These are phyloP conservation scores for Eremochloa ophiuroides DNA, from an alignment of 176 grass and related monocot species.

Conservation along the genomic window DNA sequence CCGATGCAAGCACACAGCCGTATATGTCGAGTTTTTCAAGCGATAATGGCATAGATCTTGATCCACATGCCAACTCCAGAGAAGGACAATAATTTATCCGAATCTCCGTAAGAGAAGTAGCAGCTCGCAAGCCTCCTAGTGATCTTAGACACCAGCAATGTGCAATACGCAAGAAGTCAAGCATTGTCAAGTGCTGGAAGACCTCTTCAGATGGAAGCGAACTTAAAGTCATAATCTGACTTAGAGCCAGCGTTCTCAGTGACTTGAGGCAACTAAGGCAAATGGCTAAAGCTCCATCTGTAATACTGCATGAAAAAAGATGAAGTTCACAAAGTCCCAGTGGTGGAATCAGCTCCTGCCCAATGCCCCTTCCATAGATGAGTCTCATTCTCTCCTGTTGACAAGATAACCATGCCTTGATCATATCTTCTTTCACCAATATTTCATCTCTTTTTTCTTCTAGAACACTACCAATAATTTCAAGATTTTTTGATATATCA, in stretches of 20 bases:
- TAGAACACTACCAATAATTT: too few relatives aligned
- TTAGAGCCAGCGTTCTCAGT: accelerated
- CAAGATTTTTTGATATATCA: not conserved
- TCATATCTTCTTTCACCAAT: not conserved
- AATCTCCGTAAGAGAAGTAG: not conserved
- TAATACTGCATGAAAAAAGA: not conserved
- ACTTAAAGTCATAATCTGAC: not conserved
- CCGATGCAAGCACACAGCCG: accelerated
- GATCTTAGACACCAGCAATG: not conserved
- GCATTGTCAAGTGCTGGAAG: not conserved
- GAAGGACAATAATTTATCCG: not conserved
- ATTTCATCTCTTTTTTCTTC: too few relatives aligned
- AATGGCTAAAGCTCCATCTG: not conserved
- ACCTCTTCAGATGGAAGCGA: not conserved
- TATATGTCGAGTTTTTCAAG: accelerated
- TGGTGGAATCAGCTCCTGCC: not conserved
- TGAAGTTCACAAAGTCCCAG: accelerated
- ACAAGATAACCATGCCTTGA: not conserved
- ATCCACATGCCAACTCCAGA: not conserved
- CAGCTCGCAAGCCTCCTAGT: constrained; percentile 1
- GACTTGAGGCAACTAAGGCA: not conserved
- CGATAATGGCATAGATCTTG: not conserved
- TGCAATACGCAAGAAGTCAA: accelerated
- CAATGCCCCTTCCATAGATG: not conserved
- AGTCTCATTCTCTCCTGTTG: not conserved